A percentile compares a stretch with the other conserved stretches of the same genome.
Conservation (phyloP, 345 rosid species). For the Euphorbia pulcherrima region DNA sequence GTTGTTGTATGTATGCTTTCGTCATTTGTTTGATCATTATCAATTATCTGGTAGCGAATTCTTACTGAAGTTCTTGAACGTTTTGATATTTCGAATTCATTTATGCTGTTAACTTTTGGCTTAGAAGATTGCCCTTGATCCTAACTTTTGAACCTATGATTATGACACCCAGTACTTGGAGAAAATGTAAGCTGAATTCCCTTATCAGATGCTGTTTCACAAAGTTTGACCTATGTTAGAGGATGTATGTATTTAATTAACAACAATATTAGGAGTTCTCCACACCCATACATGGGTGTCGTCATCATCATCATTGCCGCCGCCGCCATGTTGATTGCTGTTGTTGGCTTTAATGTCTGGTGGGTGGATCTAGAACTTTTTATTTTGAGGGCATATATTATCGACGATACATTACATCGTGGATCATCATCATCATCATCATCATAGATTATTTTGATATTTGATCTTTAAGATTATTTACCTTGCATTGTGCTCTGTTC, state of each 20-base stretch:
- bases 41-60: background rate
- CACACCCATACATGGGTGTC: background rate
- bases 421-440: background rate
- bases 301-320: too few species aligned
- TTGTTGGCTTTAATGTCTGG: background rate
- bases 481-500: background rate
- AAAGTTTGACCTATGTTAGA: background rate
- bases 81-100: background rate
- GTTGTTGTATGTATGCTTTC: background rate
- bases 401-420: background rate
- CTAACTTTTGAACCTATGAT: background rate
- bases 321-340: background rate
- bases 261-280: background rate
- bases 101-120: background rate
- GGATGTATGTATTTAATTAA: background rate
- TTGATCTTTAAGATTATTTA: background rate
- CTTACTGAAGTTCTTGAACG: background rate
- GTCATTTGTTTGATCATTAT: background rate
- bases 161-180: background rate
- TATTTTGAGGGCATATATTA: background rate
- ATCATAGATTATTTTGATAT: background rate
- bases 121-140: background rate
- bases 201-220: background rate
- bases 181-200: background rate
- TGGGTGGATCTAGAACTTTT: background rate